phyloP scores from a whole-genome alignment of 2,329 filamentous ascomycete species.

The Camptophora hylomeconis region DNA sequence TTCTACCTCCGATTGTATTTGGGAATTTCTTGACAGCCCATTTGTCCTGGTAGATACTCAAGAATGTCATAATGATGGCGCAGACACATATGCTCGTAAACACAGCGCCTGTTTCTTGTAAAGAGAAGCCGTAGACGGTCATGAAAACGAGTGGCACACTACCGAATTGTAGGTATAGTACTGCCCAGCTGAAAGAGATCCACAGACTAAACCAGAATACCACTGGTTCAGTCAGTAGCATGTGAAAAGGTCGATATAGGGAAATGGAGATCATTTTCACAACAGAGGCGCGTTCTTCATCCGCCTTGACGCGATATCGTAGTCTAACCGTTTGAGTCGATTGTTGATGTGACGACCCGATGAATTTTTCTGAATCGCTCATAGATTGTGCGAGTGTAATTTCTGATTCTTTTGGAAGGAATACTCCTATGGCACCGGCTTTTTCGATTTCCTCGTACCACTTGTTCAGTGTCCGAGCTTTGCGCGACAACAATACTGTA shows the following conservation, averaged over 20 bases:
- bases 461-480: slow-evolving; percentile 58
- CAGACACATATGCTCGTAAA: slow-evolving; percentile 64
- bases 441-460: slow-evolving; percentile 68
- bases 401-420: background rate
- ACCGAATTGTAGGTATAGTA: slow-evolving; percentile 74
- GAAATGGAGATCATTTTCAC: slow-evolving; percentile 15
- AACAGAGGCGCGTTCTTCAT: slow-evolving; percentile 13
- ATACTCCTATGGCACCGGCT: slow-evolving; percentile 39
- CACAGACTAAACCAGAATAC: slow-evolving; percentile 67
- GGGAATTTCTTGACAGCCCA: slow-evolving; percentile 20
- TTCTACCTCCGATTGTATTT: slow-evolving; percentile 25
- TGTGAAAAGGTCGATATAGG: slow-evolving; percentile 21
- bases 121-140: slow-evolving; percentile 52
- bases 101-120: slow-evolving; percentile 55
- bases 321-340: slow-evolving; percentile 3
- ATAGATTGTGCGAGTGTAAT: background rate
- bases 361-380: slow-evolving; percentile 1
- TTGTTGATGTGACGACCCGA: background rate
- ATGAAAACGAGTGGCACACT: slow-evolving; percentile 68
- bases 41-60: slow-evolving; percentile 63
- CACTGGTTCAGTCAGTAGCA: slow-evolving; percentile 52
- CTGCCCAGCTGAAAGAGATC: slow-evolving; percentile 80
- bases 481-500: slow-evolving; percentile 63
- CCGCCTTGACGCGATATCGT: slow-evolving; percentile 14
- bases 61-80: slow-evolving; percentile 49